These are phyloP conservation scores for Syzygium grande DNA, from an alignment of 345 rosid species.

Conservation along the genomic window DNA sequence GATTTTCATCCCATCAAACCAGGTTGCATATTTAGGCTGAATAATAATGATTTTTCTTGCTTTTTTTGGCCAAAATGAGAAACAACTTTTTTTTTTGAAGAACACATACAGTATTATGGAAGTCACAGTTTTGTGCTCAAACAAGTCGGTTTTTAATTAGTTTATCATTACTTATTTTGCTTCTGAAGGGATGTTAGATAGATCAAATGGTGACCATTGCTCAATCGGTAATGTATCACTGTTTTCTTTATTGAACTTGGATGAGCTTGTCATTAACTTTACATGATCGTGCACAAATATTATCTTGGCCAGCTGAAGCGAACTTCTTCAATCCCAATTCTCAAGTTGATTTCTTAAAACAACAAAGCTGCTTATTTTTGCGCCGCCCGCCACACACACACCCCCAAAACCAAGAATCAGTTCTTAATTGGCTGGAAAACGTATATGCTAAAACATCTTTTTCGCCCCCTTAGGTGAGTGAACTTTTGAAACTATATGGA, in stretches of 20 bases:
- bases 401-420: not conserved
- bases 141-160: not conserved
- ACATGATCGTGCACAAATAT: not conserved
- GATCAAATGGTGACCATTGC: not conserved
- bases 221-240: not conserved
- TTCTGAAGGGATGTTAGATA: not conserved
- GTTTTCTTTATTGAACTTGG: not conserved
- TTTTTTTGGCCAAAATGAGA: not conserved
- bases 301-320: not conserved
- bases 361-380: not conserved
- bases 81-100: not conserved
- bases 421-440: not conserved
- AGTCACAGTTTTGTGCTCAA: not conserved
- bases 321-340: not conserved
- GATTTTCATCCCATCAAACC: not conserved
- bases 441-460: not conserved
- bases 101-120: not conserved
- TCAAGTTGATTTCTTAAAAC: not conserved
- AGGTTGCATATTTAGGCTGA: not conserved
- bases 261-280: not conserved
- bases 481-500: constrained; percentile 44
- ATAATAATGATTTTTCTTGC: not conserved
- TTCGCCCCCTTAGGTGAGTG: constrained; percentile 29
- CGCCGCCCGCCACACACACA: no score
- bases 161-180: not conserved